Base-by-base conservation (phyloP, 169 alveolate species). In the Blepharisma undulans region DNA sequence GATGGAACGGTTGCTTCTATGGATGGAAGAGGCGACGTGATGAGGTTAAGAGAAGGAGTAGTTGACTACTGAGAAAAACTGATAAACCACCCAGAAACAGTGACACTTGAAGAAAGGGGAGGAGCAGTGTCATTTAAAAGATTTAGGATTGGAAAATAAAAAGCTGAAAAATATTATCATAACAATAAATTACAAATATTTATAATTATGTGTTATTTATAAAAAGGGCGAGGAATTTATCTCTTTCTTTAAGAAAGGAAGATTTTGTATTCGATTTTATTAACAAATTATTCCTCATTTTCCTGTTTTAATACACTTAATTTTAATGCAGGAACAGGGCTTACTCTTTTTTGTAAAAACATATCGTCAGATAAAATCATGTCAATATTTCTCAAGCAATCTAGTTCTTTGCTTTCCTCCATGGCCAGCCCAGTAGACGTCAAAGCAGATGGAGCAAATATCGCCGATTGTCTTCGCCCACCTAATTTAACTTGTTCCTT, bases 1-100 rank as follows among this genome's bases (percentile, higher is more conserved):
- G 90, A 87, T 14, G 97, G 98, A 6, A 5, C 92, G 7, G 71
- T 90, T 25, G 86, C 91, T 18, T 36, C 59, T 30, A 48, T 79
- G 29, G 66, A 59, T 8, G 93, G 91, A 22, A 87, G 93, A 84
- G 89, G 34, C 14, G 89, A 84, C 21, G 89, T 84, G 5, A 60
- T 30, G 60, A 79, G 66, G 66, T 18, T 48, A 18, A 48, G 66
- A 18, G 66, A 48, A 48, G 66, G 66, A 48, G 66, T 48, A 1
- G 66, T 48, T 48, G 66, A 48, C 14, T 48, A 48, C 66, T 48
- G 66, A 48, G 66, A 48, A 48, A 48, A 48, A 48, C 66, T 48
- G 66, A 48, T 48, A 48, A 48, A 48, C 14, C 66, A 48, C 14
- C 66, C 66, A 48, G 66, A 48, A 18, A 48, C 66, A 5, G 66